Base-by-base conservation (phyloP, 2,329 filamentous ascomycete genomes). In the Escovopsis sp. region DNA sequence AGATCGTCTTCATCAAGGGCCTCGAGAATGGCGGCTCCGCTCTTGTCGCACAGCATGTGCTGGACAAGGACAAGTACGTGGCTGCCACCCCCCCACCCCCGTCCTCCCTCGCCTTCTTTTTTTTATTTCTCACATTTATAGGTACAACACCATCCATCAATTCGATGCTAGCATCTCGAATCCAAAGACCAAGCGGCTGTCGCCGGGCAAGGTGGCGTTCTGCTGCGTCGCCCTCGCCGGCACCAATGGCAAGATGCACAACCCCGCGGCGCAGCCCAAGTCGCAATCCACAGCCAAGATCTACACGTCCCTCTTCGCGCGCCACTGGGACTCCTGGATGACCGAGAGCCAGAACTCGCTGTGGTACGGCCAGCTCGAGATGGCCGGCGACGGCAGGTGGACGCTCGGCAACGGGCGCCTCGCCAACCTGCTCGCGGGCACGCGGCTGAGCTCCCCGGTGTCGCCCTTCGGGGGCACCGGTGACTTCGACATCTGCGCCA, bases 261-360 rank as follows among this genome's bases (percentile, higher is more conserved):
- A 83, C 55, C 67, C 75, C 11, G 67, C 77, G 32, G 67, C 70
- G 12, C 76, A 73, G 32, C 63, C 72, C 47, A 75, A 78, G 53
- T 65, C 72, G 2, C 61, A 68, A 20, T 79, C 79, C 15, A 73
- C 75, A 4, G 85, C 76, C 25, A 79, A 74, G 51, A 71, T 86
- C 16, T 91, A 91, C 58, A 76, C 75, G 15, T 75, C 72, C 38
- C 72, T 88, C 24, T 91, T 84, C 53, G 82, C 84, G 25, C 74
- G 85, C 12, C 84, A 93, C 53, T 93, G 85, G 85, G 84, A 93
- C 56, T 60, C 71, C n/a, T 93, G 81, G 62, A 66, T 78, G 24
- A 76, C 72, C 1, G 71, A 78, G 37, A 79, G 84, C 52, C 76
- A 72, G 46, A 81, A 79, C 52, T 72, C 81, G 2, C 69, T 94